Percentiles rank a stretch among this genome's conserved stretches.
Evolutionary conservation across 805 yeast species (phyloP).

Genomic region (Candida nonsorbophila): DNA sequence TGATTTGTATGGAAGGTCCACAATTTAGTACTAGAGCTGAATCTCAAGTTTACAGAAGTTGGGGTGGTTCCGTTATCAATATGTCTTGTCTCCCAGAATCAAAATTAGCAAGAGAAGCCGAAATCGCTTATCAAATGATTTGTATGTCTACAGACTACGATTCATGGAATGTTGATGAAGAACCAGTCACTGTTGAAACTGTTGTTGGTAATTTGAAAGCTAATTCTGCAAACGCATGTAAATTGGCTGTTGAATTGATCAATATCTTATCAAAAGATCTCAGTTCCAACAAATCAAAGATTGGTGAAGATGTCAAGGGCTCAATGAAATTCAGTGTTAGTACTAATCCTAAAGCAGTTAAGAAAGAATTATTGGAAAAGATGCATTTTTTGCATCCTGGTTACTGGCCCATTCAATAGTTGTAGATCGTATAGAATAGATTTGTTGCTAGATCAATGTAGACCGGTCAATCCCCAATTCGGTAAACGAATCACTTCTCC

Average conservation of each 20-base stretch:
- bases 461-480: not conserved
- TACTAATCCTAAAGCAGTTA: conserved; percentile 69
- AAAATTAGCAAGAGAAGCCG: conserved; percentile 95
- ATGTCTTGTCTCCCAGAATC: conserved; percentile 98
- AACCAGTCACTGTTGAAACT: conserved; percentile 94
- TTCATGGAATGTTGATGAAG: conserved; percentile 94
- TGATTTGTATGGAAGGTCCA: conserved; percentile 99
- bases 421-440: not conserved
- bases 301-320: conserved; percentile 70
- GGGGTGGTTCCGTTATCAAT: conserved; percentile 95
- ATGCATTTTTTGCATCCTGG: conserved; percentile 89
- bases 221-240: conserved; percentile 81
- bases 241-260: conserved; percentile 65
- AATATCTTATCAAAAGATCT: conserved; percentile 60
- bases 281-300: conserved; percentile 41
- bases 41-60: conserved; percentile 73
- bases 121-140: conserved; percentile 93
- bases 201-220: conserved; percentile 88
- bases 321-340: conserved; percentile 77
- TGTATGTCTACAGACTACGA: conserved; percentile 99
- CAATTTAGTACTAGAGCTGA: conserved; percentile 97
- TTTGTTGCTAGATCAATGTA: conserved; percentile 1
- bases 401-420: conserved; percentile 58
- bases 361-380: conserved; percentile 66
- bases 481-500: too few relatives aligned